Percentiles rank a stretch among this genome's conserved stretches.
phyloP scores from a whole-genome alignment of 2,329 filamentous ascomycete genomes.

The Leptodontidium sp. region DNA sequence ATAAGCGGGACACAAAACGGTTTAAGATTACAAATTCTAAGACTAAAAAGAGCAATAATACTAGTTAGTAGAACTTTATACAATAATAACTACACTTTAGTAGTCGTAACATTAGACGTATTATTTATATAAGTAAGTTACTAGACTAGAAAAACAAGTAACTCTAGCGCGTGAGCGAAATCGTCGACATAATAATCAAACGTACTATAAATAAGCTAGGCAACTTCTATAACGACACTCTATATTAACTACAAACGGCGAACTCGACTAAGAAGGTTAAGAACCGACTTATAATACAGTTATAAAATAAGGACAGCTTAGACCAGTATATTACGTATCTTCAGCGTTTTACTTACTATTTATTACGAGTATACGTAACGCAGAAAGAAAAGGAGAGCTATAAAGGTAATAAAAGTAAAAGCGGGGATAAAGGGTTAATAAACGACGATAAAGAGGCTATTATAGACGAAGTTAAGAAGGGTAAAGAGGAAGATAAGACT shows the following conservation, averaged over 20 bases:
- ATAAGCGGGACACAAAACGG: background rate
- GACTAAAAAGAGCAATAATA: background rate
- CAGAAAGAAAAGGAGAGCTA: background rate
- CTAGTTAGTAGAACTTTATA: background rate
- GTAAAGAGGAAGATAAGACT: too few species aligned
- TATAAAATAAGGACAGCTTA: background rate
- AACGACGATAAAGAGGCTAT: background rate
- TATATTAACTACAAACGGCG: background rate
- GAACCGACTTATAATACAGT: background rate
- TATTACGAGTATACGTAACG: background rate
- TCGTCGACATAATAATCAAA: background rate
- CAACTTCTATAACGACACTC: background rate
- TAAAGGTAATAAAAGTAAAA: background rate
- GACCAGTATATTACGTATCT: background rate
- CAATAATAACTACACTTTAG: background rate
- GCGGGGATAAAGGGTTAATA: background rate
- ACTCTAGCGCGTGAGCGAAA: background rate
- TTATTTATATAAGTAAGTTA: background rate
- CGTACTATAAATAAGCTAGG: background rate
- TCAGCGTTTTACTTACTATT: background rate
- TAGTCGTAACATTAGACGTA: background rate
- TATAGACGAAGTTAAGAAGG: background rate
- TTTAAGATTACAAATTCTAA: background rate
- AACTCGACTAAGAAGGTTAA: background rate
- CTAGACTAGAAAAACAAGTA: background rate